phyloP scores from a whole-genome alignment of 352 stramenopile genomes.

The Saprolegnia parasitica region DNA sequence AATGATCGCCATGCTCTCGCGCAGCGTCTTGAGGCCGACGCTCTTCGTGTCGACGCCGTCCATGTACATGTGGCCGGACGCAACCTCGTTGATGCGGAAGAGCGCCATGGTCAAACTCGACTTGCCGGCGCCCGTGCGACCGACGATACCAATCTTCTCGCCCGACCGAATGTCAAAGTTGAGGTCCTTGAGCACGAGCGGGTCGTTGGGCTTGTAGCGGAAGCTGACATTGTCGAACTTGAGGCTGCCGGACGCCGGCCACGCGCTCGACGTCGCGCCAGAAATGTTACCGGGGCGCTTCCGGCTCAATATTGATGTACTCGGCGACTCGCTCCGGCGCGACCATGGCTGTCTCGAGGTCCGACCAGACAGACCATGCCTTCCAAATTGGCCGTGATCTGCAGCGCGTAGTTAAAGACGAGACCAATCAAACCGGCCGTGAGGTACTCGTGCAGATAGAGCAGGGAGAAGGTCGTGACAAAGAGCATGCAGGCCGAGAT shows the following conservation, averaged over 20 bases:
- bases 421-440: constrained; percentile 74
- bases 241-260: constrained; percentile 83
- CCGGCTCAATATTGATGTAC: constrained; percentile 38
- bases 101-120: constrained; percentile 68
- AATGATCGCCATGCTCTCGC: constrained; percentile 42
- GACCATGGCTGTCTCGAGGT: constrained; percentile 55
- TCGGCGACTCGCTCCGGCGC: constrained; percentile 43
- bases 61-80: constrained; percentile 60
- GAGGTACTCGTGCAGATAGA: constrained; percentile 42
- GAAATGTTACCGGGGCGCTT: constrained; percentile 36
- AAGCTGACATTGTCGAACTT: constrained; percentile 88
- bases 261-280: constrained; percentile 47
- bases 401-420: constrained; percentile 83
- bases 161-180: constrained; percentile 51
- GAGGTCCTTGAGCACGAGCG: constrained; percentile 41
- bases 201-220: constrained; percentile 77
- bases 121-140: constrained; percentile 74
- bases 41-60: constrained; percentile 65
- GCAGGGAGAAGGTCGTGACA: constrained; percentile 40
- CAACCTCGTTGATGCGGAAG: constrained; percentile 77
- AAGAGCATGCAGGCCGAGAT: constrained; percentile 36
- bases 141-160: constrained; percentile 70
- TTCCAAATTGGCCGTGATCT: constrained; percentile 82
- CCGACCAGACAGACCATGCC: constrained; percentile 60
- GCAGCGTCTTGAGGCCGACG: constrained; percentile 59